phyloP scores from a whole-genome alignment of 108 stramenopile species.

The Licmophora abbreviata region DNA sequence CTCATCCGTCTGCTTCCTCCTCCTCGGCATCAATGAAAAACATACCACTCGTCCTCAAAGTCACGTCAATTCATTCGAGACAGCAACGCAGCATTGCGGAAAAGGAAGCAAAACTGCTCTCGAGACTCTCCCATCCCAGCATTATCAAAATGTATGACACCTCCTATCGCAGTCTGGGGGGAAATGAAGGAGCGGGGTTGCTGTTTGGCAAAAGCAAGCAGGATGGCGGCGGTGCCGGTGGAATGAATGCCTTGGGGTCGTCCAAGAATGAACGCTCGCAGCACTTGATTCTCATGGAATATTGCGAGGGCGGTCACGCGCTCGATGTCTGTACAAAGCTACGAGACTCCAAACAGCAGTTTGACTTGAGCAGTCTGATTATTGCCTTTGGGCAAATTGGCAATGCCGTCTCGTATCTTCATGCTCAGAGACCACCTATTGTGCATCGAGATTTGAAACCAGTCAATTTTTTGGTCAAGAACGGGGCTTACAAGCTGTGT shows the following conservation, averaged over 20 bases:
- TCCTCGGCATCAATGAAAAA: constrained; percentile 27
- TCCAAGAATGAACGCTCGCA: constrained; percentile 40
- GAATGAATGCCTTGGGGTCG: too few relatives aligned
- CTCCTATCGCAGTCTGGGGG: constrained; percentile 30
- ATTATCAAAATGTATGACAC: constrained; percentile 62
- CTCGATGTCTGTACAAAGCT: constrained; percentile 71
- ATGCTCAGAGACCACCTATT: constrained; percentile 83
- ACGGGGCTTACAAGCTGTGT: constrained; percentile 82
- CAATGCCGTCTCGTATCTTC: constrained; percentile 79
- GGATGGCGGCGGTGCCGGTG: neutral
- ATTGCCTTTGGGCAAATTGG: constrained; percentile 84
- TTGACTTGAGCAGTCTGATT: constrained; percentile 66
- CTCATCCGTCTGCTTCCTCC: constrained; percentile 6
- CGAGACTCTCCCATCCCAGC: constrained; percentile 52
- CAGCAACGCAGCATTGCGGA: constrained; percentile 75
- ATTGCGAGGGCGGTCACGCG: constrained; percentile 86
- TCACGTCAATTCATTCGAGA: constrained; percentile 66
- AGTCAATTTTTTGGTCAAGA: constrained; percentile 93
- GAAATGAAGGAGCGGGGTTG: neutral
- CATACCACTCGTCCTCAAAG: constrained; percentile 83
- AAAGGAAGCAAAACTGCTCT: constrained; percentile 76
- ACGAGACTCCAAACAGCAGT: constrained; percentile 28
- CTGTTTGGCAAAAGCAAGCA: constrained; percentile 9
- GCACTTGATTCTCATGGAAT: constrained; percentile 91
- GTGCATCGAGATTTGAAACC: constrained; percentile 98